These are phyloP conservation scores for Clarkia xantiana DNA, from an alignment of 345 rosid genomes.

Conservation along the genomic window DNA sequence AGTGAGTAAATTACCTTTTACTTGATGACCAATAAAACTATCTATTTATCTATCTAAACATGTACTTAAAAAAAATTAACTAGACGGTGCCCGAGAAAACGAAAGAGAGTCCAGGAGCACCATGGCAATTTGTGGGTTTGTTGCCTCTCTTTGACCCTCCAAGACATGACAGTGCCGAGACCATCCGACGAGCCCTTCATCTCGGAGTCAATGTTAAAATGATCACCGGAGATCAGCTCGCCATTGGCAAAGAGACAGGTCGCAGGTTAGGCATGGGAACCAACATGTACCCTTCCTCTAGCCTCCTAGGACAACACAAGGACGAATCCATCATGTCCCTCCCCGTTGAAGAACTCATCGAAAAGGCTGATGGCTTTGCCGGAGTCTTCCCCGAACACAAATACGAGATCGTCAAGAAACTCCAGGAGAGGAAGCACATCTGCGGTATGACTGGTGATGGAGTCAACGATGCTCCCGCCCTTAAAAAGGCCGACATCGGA, in stretches of 20 bases:
- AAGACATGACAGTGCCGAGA: constrained; percentile 93
- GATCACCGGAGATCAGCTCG: constrained; percentile 94
- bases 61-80: too few relatives aligned
- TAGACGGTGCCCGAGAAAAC: constrained; percentile 47
- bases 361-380: constrained; percentile 92
- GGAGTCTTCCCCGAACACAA: constrained; percentile 99
- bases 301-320: constrained; percentile 58
- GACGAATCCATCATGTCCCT: constrained; percentile 35
- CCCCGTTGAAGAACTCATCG: constrained; percentile 72
- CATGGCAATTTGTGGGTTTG: constrained; percentile 81
- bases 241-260: constrained; percentile 87
- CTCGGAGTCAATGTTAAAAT: constrained; percentile 91
- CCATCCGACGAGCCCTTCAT: constrained; percentile 70
- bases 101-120: constrained; percentile 56
- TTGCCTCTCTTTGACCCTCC: constrained; percentile 95
- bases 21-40: background rate
- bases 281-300: constrained; percentile 92
- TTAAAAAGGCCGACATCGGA: constrained; percentile 90
- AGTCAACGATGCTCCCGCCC: constrained; percentile 93
- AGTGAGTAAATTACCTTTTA: constrained; percentile 15
- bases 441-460: constrained; percentile 99
- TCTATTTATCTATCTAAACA: too few relatives aligned
- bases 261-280: constrained; percentile 97
- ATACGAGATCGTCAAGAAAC: constrained; percentile 81
- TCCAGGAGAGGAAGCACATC: constrained; percentile 75